phyloP scores from a whole-genome alignment of 495 filamentous ascomycete species.

The Apodospora peruviana region DNA sequence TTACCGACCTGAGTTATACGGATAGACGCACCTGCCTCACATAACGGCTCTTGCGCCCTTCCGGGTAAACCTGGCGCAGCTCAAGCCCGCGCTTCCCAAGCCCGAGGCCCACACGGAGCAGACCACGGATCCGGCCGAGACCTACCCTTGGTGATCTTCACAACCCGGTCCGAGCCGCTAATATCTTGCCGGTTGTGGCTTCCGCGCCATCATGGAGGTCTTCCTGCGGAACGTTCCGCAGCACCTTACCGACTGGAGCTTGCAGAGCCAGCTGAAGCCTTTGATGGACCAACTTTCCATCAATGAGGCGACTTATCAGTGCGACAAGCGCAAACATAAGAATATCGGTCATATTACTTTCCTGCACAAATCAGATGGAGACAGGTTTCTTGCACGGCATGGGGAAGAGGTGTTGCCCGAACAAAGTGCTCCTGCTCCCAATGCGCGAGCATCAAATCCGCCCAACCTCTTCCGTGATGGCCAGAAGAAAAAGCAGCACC shows the following conservation, averaged over 20 bases:
- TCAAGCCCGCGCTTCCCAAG: too few species aligned
- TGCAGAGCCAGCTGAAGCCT: constrained; percentile 29
- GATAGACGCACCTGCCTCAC: too few species aligned
- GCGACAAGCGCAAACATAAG: constrained; percentile 26
- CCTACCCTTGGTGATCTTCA: background rate
- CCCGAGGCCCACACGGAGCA: too few species aligned
- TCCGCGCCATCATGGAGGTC: constrained; percentile 30
- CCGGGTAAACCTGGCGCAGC: too few species aligned
- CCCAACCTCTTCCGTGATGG: too few species aligned
- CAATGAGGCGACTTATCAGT: constrained; percentile 21
- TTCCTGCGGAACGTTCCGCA: constrained; percentile 34
- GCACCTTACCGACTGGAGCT: constrained; percentile 23
- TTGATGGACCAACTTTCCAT: constrained; percentile 28
- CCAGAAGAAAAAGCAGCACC: background rate
- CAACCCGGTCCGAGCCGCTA: background rate
- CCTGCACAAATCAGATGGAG: constrained; percentile 28
- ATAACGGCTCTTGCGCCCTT: too few species aligned
- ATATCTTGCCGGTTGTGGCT: background rate
- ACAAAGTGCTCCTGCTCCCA: background rate
- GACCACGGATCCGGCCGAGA: too few species aligned
- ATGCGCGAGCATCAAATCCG: too few species aligned
- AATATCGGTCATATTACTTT: constrained; percentile 29
- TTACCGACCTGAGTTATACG: too few species aligned
- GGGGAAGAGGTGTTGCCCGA: constrained; percentile 1
- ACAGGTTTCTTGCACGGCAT: constrained; percentile 28